Conservation (phyloP, 73 alveolate species). For the Paramecium tetraurelia region DNA sequence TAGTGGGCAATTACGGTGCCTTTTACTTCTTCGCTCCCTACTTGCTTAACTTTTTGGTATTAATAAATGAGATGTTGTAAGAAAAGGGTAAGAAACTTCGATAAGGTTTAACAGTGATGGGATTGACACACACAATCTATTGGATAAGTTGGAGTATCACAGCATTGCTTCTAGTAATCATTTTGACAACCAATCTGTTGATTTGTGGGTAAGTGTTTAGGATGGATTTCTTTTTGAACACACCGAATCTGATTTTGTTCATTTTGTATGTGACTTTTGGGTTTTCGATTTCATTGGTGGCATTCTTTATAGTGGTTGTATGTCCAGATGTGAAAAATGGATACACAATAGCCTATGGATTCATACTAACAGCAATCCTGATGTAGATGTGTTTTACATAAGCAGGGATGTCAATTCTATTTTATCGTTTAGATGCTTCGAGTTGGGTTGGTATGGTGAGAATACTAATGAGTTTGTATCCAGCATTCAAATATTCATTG, state of each 20-base stretch:
- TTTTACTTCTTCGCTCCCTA: conserved; percentile 77
- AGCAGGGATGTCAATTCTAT: conserved; percentile 49
- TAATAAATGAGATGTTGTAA: conserved; percentile 73
- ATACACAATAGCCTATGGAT: conserved; percentile 67
- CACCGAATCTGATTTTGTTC: conserved; percentile 67
- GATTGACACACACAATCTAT: conserved; percentile 65
- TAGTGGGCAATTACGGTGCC: conserved; percentile 78
- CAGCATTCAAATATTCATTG: conserved; percentile 66
- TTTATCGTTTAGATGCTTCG: conserved; percentile 58
- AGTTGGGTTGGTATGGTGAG: conserved; percentile 46
- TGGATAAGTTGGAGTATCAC: conserved; percentile 72
- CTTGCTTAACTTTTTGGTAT: conserved; percentile 66
- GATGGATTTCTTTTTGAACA: conserved; percentile 65
- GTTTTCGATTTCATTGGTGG: conserved; percentile 50
- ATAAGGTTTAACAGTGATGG: conserved; percentile 75
- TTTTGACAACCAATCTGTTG: conserved; percentile 50
- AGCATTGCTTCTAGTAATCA: conserved; percentile 42
- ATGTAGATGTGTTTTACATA: conserved; percentile 64
- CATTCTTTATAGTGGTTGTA: conserved; percentile 61
- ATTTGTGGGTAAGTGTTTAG: conserved; percentile 50
- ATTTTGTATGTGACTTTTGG: conserved; percentile 57
- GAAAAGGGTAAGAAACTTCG: conserved; percentile 82
- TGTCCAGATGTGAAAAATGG: conserved; percentile 63
- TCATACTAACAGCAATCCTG: conserved; percentile 59
- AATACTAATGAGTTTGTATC: conserved; percentile 59